phyloP scores from a whole-genome alignment of 352 stramenopile genomes.

The Pythium utonaiense region DNA sequence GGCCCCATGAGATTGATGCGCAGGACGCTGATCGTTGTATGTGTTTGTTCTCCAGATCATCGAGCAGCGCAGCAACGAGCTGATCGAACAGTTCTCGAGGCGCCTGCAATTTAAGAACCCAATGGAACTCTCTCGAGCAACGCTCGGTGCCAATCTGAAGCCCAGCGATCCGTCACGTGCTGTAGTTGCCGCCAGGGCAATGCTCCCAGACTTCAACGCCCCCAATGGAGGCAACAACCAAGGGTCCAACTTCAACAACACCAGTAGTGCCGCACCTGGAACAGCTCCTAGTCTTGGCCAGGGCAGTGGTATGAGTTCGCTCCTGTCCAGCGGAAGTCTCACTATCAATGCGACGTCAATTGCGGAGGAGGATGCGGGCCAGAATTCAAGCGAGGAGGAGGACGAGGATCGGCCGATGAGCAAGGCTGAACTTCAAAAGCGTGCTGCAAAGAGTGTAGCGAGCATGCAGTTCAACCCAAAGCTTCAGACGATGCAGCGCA shows the following conservation, averaged over 20 bases:
- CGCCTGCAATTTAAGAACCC: conserved; percentile 70
- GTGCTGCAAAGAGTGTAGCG: conserved; percentile 49
- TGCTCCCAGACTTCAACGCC: conserved; percentile 34
- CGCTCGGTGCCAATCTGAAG: conserved; percentile 56
- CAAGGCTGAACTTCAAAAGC: conserved; percentile 56
- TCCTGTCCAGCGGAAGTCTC: conserved; percentile 19
- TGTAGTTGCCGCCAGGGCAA: conserved; percentile 37
- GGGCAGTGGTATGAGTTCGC: conserved; percentile 8
- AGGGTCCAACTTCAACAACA: not conserved
- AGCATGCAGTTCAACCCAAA: conserved; percentile 46
- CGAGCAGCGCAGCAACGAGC: conserved; percentile 73
- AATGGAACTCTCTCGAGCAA: conserved; percentile 42
- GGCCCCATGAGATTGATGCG: not conserved
- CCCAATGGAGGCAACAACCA: not conserved
- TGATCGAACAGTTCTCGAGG: conserved; percentile 74
- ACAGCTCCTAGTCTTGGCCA: no score
- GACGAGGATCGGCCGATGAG: conserved; percentile 61
- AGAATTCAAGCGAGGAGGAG: conserved; percentile 57
- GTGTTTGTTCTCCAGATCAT: conserved; percentile 49
- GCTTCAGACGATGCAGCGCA: conserved; percentile 22
- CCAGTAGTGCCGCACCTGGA: not conserved
- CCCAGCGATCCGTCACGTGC: conserved; percentile 66
- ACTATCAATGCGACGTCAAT: conserved; percentile 28
- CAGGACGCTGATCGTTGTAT: not conserved
- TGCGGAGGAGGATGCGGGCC: conserved; percentile 38